phyloP scores from a whole-genome alignment of 164 flowering plant species.

The Brasenia schreberi region DNA sequence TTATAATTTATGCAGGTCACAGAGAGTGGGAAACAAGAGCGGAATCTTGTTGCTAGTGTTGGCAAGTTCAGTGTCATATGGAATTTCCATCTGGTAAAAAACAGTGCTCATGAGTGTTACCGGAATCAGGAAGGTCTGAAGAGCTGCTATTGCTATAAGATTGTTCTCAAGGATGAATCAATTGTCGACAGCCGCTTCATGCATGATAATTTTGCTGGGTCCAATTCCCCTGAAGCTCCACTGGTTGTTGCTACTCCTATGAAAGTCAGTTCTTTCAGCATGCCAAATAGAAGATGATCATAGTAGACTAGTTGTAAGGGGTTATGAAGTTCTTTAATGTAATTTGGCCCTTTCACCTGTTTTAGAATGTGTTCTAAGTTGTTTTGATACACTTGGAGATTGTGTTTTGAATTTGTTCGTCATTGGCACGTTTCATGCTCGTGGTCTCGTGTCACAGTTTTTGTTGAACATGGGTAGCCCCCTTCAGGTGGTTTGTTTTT shows the following conservation, averaged over 20 bases:
- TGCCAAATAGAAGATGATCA: conserved; percentile 43
- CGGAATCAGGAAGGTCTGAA: conserved; percentile 72
- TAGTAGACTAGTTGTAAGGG: background rate
- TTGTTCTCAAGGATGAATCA: conserved; percentile 80
- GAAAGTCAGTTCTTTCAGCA: conserved; percentile 94
- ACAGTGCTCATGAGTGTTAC: conserved; percentile 85
- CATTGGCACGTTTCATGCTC: no score
- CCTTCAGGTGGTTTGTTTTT: no score
- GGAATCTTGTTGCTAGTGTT: conserved; percentile 85
- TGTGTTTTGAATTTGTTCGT: no score
- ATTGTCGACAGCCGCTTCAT: conserved; percentile 92
- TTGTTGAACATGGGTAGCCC: no score
- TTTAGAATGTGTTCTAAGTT: no score
- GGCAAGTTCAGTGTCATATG: conserved; percentile 85
- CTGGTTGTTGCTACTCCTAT: conserved; percentile 88
- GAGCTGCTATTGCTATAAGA: conserved; percentile 94
- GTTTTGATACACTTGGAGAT: no score
- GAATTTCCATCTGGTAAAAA: conserved; percentile 85
- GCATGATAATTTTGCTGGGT: conserved; percentile 79
- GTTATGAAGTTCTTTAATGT: no score
- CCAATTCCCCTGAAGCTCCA: conserved; percentile 88
- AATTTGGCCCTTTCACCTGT: no score
- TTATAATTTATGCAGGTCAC: conserved; percentile 36
- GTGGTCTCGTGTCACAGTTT: no score
- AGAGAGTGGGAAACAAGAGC: conserved; percentile 78